These are phyloP conservation scores for Durusdinium trenchii DNA, from an alignment of 73 alveolate genomes.

Conservation along the genomic window DNA sequence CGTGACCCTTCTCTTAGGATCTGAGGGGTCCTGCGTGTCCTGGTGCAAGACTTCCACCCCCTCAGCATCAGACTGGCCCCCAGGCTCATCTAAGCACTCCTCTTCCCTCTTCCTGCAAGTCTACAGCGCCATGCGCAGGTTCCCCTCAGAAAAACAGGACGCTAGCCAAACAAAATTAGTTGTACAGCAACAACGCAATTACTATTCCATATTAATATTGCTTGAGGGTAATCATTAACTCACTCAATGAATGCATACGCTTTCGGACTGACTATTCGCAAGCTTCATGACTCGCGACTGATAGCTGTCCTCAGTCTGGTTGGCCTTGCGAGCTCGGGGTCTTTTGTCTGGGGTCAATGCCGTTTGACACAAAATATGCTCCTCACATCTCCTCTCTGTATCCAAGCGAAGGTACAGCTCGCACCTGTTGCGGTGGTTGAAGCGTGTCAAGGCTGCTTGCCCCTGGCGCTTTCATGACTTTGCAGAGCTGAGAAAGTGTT, in stretches of 20 bases:
- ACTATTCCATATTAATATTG: neutral
- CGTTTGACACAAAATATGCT: neutral
- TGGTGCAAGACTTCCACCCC: neutral
- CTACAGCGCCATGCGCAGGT: neutral
- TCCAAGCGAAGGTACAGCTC: neutral
- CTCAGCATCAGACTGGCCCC: neutral
- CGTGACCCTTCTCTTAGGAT: too few species aligned
- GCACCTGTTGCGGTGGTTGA: neutral
- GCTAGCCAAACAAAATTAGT: neutral
- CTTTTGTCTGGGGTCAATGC: neutral
- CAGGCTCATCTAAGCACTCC: neutral
- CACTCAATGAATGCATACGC: neutral
- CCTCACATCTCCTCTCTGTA: too few species aligned
- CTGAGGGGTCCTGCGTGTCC: too few species aligned
- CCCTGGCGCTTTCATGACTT: neutral
- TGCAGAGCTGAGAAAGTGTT: neutral
- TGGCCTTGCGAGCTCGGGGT: neutral
- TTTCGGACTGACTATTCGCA: neutral
- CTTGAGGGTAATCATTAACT: neutral
- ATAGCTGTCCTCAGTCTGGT: neutral
- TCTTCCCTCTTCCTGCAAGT: neutral
- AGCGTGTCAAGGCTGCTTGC: too few species aligned
- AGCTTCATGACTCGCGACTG: neutral
- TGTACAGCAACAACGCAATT: too few species aligned
- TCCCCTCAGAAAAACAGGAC: neutral